Evolutionary conservation across 1,139 yeast genomes (phyloP).

Genomic region (Blastobotrys aristatus): DNA sequence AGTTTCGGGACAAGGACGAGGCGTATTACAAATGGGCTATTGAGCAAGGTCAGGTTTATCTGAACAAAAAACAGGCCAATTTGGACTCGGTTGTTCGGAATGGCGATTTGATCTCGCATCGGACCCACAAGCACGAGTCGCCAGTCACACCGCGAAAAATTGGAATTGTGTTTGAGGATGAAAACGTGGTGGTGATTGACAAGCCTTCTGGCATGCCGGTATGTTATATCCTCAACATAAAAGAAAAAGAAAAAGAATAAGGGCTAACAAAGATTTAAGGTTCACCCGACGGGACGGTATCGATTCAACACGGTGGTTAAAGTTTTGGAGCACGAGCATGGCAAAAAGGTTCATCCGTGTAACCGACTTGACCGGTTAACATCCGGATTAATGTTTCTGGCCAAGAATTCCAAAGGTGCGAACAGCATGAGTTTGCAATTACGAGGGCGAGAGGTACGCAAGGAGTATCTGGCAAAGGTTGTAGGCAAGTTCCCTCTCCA

Average conservation of each 20-base stretch:
- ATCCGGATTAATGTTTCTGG: conserved; percentile 91
- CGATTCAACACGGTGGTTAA: conserved; percentile 84
- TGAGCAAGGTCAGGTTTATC: conserved; percentile 62
- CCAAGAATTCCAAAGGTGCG: conserved; percentile 77
- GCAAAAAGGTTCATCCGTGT: conserved; percentile 73
- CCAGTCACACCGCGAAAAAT: conserved; percentile 72
- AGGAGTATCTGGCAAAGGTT: conserved; percentile 84
- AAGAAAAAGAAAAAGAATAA: neutral
- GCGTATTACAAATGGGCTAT: conserved; percentile 64
- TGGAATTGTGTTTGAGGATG: conserved; percentile 72
- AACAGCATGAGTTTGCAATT: conserved; percentile 70
- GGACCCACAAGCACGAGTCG: conserved; percentile 87
- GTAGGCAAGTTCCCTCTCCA: conserved; percentile 72
- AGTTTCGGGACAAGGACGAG: conserved; percentile 76
- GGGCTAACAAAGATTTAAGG: conserved; percentile 17
- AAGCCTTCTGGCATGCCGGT: conserved; percentile 96
- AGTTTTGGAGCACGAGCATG: conserved; percentile 63
- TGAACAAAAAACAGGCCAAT: conserved; percentile 62
- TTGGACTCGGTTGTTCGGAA: conserved; percentile 64
- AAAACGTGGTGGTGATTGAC: conserved; percentile 75
- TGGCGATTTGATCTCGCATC: conserved; percentile 81
- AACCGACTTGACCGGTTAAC: conserved; percentile 88
- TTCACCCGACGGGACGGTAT: conserved; percentile 94
- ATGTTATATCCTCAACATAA: conserved; percentile 8
- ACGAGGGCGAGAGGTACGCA: conserved; percentile 67